Base-by-base conservation (phyloP, 2,329 filamentous ascomycete species). In the Aspergillus quadrilineatus region DNA sequence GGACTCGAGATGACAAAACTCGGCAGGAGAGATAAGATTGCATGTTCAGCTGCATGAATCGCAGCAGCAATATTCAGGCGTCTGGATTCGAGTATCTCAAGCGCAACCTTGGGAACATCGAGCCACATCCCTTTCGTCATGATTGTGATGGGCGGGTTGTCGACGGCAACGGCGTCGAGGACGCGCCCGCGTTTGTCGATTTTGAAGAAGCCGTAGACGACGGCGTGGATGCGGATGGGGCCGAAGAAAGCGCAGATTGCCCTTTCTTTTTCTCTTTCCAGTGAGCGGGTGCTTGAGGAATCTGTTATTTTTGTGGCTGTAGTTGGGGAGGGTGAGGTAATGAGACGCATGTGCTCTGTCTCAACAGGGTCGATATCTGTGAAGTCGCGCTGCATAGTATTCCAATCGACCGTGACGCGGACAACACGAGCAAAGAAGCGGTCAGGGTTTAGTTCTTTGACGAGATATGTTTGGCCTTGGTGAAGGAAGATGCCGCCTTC, bases 131-230 rank as follows among this genome's bases (percentile, higher is more conserved):
- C 94, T 70, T 94, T 95, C 66, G 85, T 89, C 68, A 87, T 83
- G 3, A 92, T 85, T 49, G 94, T 85, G 50, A 97, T 90, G 0
- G 94, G 92, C 3, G 93, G 92, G 64, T 96, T 96, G 71, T 97
- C 90, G 22, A 97, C 92, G 58, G 93, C 85, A 0, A 97, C 88
- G 2, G 93, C 93, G 70, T 99, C 94, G 12, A 97, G 83, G 56
- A 97, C 90, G 1, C 90, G 86, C 1, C 89, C 85, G 63, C 86
- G 88, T 69, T 88, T 89, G 73, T 97, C 92, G n/a, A 97, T 79
- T 71, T 97, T 97, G 82, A 97, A 97, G 78, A 94, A 99, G 1
- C 94, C 94, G 71, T 95, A 97, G 1, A 99, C 92, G 30, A 90
- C 88, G 63, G 93, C 89, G 61, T 88, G 85, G 67, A 97, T 92